Base-by-base conservation (phyloP, 73 alveolate species). In the Uronychia setigera region DNA sequence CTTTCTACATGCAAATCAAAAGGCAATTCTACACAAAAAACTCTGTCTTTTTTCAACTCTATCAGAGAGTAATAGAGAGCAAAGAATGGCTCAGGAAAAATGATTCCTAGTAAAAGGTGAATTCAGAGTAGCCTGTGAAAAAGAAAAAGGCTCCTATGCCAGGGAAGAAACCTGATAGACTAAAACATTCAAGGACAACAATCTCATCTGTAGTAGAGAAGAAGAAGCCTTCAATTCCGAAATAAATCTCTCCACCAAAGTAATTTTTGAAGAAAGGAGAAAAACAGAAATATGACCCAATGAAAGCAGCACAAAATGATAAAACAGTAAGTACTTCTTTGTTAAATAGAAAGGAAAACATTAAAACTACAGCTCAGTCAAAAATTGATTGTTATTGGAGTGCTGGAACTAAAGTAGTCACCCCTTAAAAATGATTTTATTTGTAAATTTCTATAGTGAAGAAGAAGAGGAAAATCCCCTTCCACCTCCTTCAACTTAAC, bases 261-360 rank as follows among this genome's bases (percentile, higher is more conserved):
- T 19, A 46, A 19, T 46, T 46, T 46, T 19, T 46, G 67, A 46
- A 46, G 19, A 46, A 46, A 46, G 67, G 67, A 46, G 67, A 46
- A 19, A 46, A 46, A 46, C 67, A 46, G 67, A 5, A 19, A 19
- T 46, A 46, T 46, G 67, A 46, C 19, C 67, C 67, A 46, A 46
- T 46, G 67, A 46, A 46, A 46, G 67, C 67, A 5, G 67, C 67
- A 46, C n/a, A 5, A 5, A 46, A 19, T 46, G 67, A 46, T 19
- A 46, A 46, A 46, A 19, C 19, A 5, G 67, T 46, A 46, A 46
- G 67, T 46, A 19, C 19, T 19, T 46, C n/a, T 11, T 46, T 19
- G 67, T n/a, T n/a, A n/a, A n/a, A n/a, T n/a, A n/a, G n/a, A n/a
- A 46, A 46, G 67, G 67, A 46, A 46, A 46, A 46, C 67, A 46